Evolutionary conservation across 129 eudicot species (phyloP).

Genomic region (Saussurea involucrata): DNA sequence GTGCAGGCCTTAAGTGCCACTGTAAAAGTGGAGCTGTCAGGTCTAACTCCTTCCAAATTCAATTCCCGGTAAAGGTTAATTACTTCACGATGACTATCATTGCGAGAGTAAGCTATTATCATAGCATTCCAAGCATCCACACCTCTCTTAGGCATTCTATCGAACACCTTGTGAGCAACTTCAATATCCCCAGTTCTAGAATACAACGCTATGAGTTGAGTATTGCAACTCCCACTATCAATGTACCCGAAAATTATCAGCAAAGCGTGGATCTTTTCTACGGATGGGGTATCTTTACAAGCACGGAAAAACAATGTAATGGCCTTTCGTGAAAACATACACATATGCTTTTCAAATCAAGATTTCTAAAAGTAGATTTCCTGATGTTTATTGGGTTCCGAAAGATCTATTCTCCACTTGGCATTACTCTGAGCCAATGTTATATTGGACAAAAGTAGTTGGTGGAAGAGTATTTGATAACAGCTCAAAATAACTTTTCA

Average conservation of each 20-base stretch:
- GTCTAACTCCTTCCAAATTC: conserved; percentile 42
- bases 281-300: conserved; percentile 39
- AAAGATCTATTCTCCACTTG: neutral
- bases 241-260: conserved; percentile 45
- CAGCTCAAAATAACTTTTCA: neutral
- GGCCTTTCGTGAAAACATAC: conserved; percentile 27
- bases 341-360: conserved; percentile 2
- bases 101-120: conserved; percentile 48
- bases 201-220: conserved; percentile 60
- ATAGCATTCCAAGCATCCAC: conserved; percentile 75
- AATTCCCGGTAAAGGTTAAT: conserved; percentile 39
- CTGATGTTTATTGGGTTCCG: neutral
- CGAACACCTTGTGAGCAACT: conserved; percentile 63
- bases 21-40: conserved; percentile 89
- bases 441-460: neutral
- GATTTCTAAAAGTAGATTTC: neutral
- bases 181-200: conserved; percentile 45
- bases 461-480: neutral
- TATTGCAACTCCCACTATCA: conserved; percentile 28
- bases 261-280: conserved; percentile 58
- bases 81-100: conserved; percentile 38
- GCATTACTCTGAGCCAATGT: neutral
- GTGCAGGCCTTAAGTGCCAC: conserved; percentile 78
- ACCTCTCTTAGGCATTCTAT: conserved; percentile 49
- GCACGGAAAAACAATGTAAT: conserved; percentile 33